Evolutionary conservation across 306 rosid genomes (phyloP), one percentile per base, ranked within the genome.

Genomic region (Elaeagnus macrophylla): DNA sequence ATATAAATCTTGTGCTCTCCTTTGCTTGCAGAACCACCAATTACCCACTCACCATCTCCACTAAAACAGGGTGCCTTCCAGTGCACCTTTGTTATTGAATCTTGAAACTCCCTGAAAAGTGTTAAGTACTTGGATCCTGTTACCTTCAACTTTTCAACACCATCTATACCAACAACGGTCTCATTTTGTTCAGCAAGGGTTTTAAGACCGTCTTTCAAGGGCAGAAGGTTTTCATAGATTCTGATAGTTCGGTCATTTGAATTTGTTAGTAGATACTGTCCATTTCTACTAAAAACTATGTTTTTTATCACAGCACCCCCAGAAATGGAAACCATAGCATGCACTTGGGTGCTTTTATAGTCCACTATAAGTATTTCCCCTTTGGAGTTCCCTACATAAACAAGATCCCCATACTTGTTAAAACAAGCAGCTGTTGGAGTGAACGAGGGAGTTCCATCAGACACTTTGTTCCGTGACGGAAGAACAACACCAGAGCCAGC

Each of bases 61-160:
- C 99, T 93, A 71, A 93, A 93, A 65, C 96, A 88, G 51, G 99
- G 99, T 17, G 95, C 99, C 81, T 87, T 93, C 99, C 99, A 93
- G 38, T 93, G 99, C 79, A 93, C 77, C 78, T 80, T 93, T 11
- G 99, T 93, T 57, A 93, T 77, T 19, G 95, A 71, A 77, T 93
- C 99, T 74, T 93, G 99, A 71, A 93, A 87, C 73, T 93, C 99
- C 17, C 96, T 83, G 74, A 79, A 87, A 63, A 87, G 75, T 37
- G 80, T 75, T 67, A 87, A 75, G 70, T 82, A 83, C 73, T 86
- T 93, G 37, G 89, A 77, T 54, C 99, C 99, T 42, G 77, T 79
- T 12, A 69, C 70, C 73, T 80, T 93, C 80, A 87, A 71, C 72
- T 77, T 87, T 77, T 87, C 99, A 60, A 75, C 74, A 43, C 70